Evolutionary conservation across 2,329 filamentous ascomycete genomes (phyloP), one percentile per base, ranked within the genome.

Genomic region (Colletotrichum trifolii): DNA sequence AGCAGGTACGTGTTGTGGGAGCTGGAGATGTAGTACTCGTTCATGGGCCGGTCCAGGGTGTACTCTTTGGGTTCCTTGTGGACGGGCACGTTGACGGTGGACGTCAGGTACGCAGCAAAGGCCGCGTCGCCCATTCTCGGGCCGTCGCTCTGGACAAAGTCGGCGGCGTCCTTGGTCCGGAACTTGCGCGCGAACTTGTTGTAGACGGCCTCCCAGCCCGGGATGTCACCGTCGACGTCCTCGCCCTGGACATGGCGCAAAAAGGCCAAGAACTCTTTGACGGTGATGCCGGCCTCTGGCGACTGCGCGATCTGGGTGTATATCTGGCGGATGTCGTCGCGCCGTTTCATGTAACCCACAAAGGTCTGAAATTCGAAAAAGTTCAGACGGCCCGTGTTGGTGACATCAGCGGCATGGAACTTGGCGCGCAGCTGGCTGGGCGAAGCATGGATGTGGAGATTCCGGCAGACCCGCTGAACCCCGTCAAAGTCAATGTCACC

Each of bases 1-100:
- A 96, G 84, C 1, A 99, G 89, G 73, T 99, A 99, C 0, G 96
- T 99, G 78, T 99, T 99, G 83, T 99, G 96, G 2, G 96, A 98
- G 81, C 94, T 97, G 1, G 95, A 98, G 70, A 99, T 96, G 81
- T 94, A 97, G 78, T 99, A 99, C 75, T 98, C 95, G 75, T 97
- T 97, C 75, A 98, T 82, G 0, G 96, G 96, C 33, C 92, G 88
- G 73, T 97, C 89, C 59, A 97, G 87, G 6, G 82, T 82, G 60
- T 89, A 87, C 35, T 87, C 80, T 11, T 85, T 78, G n/a, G 87
- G 85, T 66, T 86, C 83, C 46, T 86, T 85, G 35, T 85, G 79
- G 46, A 93, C 85, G 2, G 91, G 84, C 2, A 87, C 83, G 73
- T 96, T 97, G 70, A 89, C 85, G 48, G 87, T 86, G 0, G 93